Conservation (phyloP, 108 stramenopile species). For the Pseudonitzschia delicatissima region DNA sequence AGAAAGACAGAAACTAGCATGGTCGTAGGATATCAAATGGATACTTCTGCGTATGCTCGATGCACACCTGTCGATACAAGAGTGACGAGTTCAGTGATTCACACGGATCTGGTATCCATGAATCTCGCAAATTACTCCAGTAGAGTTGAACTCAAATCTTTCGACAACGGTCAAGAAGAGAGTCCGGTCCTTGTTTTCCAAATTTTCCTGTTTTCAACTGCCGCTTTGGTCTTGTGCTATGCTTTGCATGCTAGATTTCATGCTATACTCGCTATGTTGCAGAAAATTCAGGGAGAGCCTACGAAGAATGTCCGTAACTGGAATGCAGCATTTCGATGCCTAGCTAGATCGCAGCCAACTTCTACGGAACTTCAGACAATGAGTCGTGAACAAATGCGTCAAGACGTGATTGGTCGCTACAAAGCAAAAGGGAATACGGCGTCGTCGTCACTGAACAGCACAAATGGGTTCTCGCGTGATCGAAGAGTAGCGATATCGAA, state of each 20-base stretch:
- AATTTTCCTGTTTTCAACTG: background rate
- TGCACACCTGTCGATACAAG: background rate
- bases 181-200: constrained; percentile 8
- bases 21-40: constrained; percentile 1
- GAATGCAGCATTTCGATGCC: constrained; percentile 67
- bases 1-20: background rate
- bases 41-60: background rate
- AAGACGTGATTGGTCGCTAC: constrained; percentile 59
- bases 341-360: constrained; percentile 69
- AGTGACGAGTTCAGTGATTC: background rate
- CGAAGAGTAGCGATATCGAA: constrained; percentile 12
- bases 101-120: background rate
- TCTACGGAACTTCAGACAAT: constrained; percentile 65
- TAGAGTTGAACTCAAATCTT: background rate
- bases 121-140: constrained; percentile 25
- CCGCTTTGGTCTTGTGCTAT: constrained; percentile 9
- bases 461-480: constrained; percentile 56
- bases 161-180: background rate
- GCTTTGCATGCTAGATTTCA: constrained; percentile 10
- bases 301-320: constrained; percentile 22
- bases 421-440: constrained; percentile 45
- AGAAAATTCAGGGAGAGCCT: constrained; percentile 5
- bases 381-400: constrained; percentile 72
- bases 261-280: constrained; percentile 12
- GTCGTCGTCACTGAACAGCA: constrained; percentile 48